Conservation (phyloP, 1,284 basidiomycete species). For the Phylloboletellus chloephorus region DNA sequence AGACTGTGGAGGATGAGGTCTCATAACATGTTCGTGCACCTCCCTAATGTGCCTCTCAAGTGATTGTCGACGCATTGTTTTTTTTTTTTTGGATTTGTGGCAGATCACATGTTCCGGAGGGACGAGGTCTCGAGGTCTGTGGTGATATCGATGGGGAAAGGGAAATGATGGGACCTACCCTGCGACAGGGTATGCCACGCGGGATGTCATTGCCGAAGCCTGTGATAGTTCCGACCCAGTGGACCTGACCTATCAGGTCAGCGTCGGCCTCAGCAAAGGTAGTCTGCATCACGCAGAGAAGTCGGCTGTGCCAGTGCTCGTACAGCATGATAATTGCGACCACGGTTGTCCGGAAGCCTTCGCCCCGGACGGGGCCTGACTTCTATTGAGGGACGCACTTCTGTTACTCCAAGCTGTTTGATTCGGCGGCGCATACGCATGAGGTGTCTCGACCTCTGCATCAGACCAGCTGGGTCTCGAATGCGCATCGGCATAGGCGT, state of each 20-base stretch:
- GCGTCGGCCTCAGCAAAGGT: background rate
- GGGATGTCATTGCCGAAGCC: background rate
- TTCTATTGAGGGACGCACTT: background rate
- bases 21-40: constrained; percentile 18
- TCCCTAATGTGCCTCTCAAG: constrained; percentile 17
- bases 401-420: background rate
- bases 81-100: constrained; percentile 15
- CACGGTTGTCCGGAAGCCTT: background rate
- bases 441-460: background rate
- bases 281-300: background rate
- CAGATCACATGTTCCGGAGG: constrained; percentile 9
- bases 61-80: constrained; percentile 19
- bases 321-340: constrained; percentile 22
- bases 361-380: constrained; percentile 17
- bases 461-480: background rate
- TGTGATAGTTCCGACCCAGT: background rate
- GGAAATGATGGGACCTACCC: constrained; percentile 2
- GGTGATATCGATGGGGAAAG: constrained; percentile 4
- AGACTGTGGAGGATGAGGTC: constrained; percentile 10
- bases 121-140: background rate
- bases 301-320: constrained; percentile 12
- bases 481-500: background rate
- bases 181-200: constrained; percentile 5
- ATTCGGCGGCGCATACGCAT: constrained; percentile 3
- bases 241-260: background rate